These are phyloP conservation scores for Populus pruinosa DNA, from an alignment of 345 rosid species.

Conservation along the genomic window DNA sequence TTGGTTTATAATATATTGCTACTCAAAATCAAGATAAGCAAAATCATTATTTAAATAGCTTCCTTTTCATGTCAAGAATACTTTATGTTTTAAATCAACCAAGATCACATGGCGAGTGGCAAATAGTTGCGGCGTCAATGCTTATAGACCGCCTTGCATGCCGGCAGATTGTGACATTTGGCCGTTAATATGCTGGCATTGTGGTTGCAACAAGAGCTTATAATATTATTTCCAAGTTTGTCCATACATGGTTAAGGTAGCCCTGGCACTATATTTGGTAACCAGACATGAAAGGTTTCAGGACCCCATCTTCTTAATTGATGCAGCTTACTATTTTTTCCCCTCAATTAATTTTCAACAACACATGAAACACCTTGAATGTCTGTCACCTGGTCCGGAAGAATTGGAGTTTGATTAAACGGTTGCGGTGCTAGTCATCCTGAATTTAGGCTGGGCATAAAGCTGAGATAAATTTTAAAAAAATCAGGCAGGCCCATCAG, in stretches of 20 bases:
- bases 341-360: not conserved
- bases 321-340: too few relatives aligned
- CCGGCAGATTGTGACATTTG: constrained; percentile 16
- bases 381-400: not conserved
- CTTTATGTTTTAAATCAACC: not conserved
- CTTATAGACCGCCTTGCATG: constrained; percentile 6
- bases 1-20: not conserved
- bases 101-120: constrained; percentile 8
- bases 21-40: not conserved
- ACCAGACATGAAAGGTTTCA: too few relatives aligned
- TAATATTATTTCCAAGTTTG: not conserved
- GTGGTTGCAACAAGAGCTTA: not conserved
- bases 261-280: not conserved
- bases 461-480: too few relatives aligned
- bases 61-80: not conserved
- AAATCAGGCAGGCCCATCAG: not conserved
- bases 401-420: not conserved
- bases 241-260: not conserved
- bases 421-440: not conserved
- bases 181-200: constrained; percentile 20
- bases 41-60: not conserved
- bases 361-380: not conserved
- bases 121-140: constrained; percentile 12
- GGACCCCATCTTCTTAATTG: too few relatives aligned
- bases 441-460: not conserved